phyloP scores from a whole-genome alignment of 768 basidiomycete species.

The Amanita rimosa region DNA sequence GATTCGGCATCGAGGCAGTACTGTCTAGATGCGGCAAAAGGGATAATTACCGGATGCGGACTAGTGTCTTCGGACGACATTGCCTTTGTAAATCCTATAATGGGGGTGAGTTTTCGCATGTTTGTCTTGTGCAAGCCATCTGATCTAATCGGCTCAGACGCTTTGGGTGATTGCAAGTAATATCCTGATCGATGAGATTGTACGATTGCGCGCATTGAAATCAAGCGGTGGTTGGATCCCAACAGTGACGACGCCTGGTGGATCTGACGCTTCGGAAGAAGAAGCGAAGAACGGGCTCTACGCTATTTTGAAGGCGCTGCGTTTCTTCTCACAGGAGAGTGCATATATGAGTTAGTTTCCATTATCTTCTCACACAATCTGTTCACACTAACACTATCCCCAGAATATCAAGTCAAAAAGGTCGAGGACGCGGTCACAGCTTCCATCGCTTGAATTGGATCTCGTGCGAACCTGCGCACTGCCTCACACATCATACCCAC shows the following conservation, averaged over 20 bases:
- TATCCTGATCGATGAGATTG: conserved; percentile 36
- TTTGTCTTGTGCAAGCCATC: conserved; percentile 5
- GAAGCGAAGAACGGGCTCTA: conserved; percentile 29
- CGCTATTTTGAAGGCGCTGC: conserved; percentile 28
- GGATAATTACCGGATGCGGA: conserved; percentile 22
- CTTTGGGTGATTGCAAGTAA: conserved; percentile 36
- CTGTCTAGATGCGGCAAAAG: conserved; percentile 31
- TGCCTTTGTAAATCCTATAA: conserved; percentile 34
- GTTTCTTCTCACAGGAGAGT: conserved; percentile 32
- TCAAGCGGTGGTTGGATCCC: conserved; percentile 17
- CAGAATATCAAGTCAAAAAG: conserved; percentile 34
- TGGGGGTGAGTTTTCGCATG: conserved; percentile 31
- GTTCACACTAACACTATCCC: background rate
- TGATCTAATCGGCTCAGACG: conserved; percentile 19
- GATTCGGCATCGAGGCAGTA: conserved; percentile 29
- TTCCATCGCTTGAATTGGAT: conserved; percentile 1
- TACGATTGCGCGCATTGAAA: conserved; percentile 24
- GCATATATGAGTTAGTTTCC: conserved; percentile 31
- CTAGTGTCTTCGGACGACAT: conserved; percentile 27
- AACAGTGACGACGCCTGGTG: background rate
- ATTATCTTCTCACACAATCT: background rate
- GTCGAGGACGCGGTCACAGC: conserved; percentile 25
- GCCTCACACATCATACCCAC: background rate
- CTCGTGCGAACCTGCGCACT: background rate
- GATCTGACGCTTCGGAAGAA: conserved; percentile 22